Evolutionary conservation across 208 protist genomes (phyloP), one percentile per base, ranked within the genome.

Genomic region (Wallacemonas sp.): DNA sequence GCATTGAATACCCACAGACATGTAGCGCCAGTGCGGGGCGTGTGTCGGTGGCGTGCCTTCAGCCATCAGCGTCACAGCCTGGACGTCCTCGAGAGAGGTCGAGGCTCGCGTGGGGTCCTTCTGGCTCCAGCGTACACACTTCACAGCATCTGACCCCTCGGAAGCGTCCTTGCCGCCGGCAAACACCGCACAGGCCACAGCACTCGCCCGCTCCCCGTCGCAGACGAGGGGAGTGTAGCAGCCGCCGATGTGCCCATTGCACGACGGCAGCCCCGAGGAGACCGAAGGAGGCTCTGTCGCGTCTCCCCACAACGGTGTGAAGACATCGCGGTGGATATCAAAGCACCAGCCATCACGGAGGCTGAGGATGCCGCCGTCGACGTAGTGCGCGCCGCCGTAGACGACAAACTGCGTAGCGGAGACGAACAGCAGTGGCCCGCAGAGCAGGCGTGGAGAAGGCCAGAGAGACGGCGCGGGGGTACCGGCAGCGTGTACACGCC

Each of bases 21-120:
- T 86, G 69, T 91, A 91, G 24, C 85, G 85, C 82, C 85, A 91
- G 70, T 88, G 82, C 33, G 85, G 75, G 36, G 9, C 56, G 17
- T 11, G 58, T 44, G 45, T 54, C 47, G 67, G n/a, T n/a, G n/a
- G 62, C 58, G 45, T 17, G 26, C 58, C 72, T 27, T 15, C 5
- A n/a, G n/a, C n/a, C n/a, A 31, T 9, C 31, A 62, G 28, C 22
- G 38, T 12, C 24, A 61, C 65, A 9, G 65, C 65, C 24, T 26
- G 49, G 5, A 41, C 47, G 15, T 33, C 14, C 17, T 27, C 14
- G 38, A 36, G 30, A 15, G 22, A 19, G 17, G 44, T 21, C 17
- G 44, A 8, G 17, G 12, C 44, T 11, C 44, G 15, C 44, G 17
- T 49, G 12, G 44, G 17, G 0, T 3, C 36, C 15, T 22, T 26